Base-by-base conservation (phyloP, 108 stramenopile genomes). In the Parmales sp. region DNA sequence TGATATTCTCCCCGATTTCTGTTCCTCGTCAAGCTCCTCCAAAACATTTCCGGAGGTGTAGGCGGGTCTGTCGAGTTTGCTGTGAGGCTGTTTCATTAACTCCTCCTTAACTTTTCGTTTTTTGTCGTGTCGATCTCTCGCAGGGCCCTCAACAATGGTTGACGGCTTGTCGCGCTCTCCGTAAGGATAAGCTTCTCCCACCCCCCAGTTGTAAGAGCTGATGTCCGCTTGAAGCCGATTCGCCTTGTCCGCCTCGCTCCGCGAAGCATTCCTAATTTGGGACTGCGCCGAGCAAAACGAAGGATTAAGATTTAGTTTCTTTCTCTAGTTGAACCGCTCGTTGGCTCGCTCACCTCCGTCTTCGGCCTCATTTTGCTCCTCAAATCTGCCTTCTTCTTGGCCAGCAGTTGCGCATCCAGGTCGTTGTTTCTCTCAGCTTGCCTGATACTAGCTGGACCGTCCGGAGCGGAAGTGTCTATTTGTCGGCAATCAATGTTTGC, bases 41-140 rank as follows among this genome's bases (percentile, higher is more conserved):
- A 60, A 16, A 34, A 60, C 31, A 16, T 60, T 20, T 4, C 54
- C 54, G 31, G 29, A 34, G 28, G n/a, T 13, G 16, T 60, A 60
- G 16, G 54, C 54, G 3, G 36, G 5, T 16, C 26, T 28, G 28
- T 60, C 54, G 5, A 34, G 29, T 34, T 34, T 34, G 28, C 36
- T 60, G 28, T 60, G 54, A 28, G 54, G 54, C 28, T 60, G 54
- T 1, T 60, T 28, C 54, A 60, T 60, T 2, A 60, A 29, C 28
- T 31, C 28, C 54, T 34, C 36, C 16, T 60, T 60, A 3, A 34
- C 7, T 34, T 29, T 31, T 13, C 36, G 29, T 20, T 34, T 60
- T 0, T 60, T 20, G 16, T 60, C 54, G 31, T 13, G 16, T 34
- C 54, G 29, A 28, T 34, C 36, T 34, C 54, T 60, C 31, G 54